These are phyloP conservation scores for Begonia loranthoides DNA, from an alignment of 306 rosid species.

Conservation along the genomic window DNA sequence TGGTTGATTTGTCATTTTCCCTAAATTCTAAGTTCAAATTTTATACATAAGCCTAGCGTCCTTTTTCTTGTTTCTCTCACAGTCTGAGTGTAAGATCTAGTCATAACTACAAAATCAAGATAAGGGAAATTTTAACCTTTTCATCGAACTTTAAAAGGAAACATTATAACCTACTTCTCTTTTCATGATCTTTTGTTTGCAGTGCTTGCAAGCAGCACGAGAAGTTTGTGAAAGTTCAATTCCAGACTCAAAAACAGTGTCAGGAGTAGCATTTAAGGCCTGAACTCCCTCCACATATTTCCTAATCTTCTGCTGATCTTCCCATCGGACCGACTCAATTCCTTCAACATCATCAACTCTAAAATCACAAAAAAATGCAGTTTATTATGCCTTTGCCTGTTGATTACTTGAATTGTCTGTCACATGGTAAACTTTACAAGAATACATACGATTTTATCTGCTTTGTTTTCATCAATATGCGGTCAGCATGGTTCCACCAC, in stretches of 20 bases:
- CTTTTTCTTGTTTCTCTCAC: too few relatives aligned
- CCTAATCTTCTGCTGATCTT: slow-evolving; percentile 80
- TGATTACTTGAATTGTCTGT: not conserved
- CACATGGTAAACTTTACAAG: slow-evolving; percentile 8
- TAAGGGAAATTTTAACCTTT: too few relatives aligned
- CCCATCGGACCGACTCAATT: slow-evolving; percentile 78
- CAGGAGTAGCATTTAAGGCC: slow-evolving; percentile 13
- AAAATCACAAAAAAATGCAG: slow-evolving; percentile 6
- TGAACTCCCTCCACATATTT: slow-evolving; percentile 41
- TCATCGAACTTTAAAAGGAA: too few relatives aligned
- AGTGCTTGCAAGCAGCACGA: slow-evolving; percentile 68
- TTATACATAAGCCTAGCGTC: too few relatives aligned
- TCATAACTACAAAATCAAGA: too few relatives aligned
- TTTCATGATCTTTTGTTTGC: slow-evolving; percentile 60
- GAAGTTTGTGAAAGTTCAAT: slow-evolving; percentile 72
- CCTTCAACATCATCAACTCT: slow-evolving; percentile 87
- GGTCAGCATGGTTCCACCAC: slow-evolving; percentile 88
- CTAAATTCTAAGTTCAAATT: too few relatives aligned
- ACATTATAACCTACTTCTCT: slow-evolving; percentile 45
- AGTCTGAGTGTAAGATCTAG: too few relatives aligned
- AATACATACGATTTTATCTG: slow-evolving; percentile 71
- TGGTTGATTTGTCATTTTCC: too few relatives aligned
- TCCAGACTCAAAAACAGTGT: slow-evolving; percentile 21
- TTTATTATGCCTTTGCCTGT: too few relatives aligned
- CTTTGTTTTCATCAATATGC: slow-evolving; percentile 67